These are phyloP conservation scores for Aspergillus kassunensis DNA, from an alignment of 495 filamentous ascomycete species.

Conservation along the genomic window DNA sequence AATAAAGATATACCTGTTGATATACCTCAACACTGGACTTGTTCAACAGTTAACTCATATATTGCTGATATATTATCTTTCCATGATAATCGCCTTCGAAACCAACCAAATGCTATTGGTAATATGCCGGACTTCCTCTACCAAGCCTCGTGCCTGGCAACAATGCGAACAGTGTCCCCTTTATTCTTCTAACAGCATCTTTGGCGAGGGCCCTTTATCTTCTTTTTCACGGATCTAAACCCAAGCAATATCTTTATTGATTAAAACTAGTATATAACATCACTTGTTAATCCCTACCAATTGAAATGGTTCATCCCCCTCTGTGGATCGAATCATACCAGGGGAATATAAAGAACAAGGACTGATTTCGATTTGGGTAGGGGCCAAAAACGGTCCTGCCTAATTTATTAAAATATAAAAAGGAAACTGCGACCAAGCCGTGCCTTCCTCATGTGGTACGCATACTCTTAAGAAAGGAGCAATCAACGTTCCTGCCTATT, in stretches of 20 bases:
- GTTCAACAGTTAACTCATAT: conserved; percentile 26
- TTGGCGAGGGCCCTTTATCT: conserved; percentile 25
- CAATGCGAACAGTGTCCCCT: conserved; percentile 23
- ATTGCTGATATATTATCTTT: conserved; percentile 22
- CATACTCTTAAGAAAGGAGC: too few species aligned
- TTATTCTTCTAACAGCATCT: conserved; percentile 21
- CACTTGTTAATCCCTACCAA: conserved; percentile 25
- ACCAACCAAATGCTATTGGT: conserved; percentile 27
- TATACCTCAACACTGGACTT: conserved; percentile 23
- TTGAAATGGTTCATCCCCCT: conserved; percentile 26
- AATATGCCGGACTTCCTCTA: conserved; percentile 17
- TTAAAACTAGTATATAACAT: conserved; percentile 30
- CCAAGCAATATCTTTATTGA: conserved; percentile 37
- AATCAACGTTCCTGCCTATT: too few species aligned
- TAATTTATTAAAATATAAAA: too few species aligned
- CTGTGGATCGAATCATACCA: conserved; percentile 22
- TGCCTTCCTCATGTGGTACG: too few species aligned
- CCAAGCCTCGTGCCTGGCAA: conserved; percentile 20
- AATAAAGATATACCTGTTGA: conserved; percentile 25
- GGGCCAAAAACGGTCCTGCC: too few species aligned
- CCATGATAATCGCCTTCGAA: conserved; percentile 26
- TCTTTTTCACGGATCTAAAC: conserved; percentile 28
- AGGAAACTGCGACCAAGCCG: too few species aligned
- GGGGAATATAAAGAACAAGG: conserved; percentile 11
- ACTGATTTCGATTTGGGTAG: too few species aligned